Conservation (phyloP, 768 basidiomycete genomes). For the Tylopilus plumbeoviolaceoides region DNA sequence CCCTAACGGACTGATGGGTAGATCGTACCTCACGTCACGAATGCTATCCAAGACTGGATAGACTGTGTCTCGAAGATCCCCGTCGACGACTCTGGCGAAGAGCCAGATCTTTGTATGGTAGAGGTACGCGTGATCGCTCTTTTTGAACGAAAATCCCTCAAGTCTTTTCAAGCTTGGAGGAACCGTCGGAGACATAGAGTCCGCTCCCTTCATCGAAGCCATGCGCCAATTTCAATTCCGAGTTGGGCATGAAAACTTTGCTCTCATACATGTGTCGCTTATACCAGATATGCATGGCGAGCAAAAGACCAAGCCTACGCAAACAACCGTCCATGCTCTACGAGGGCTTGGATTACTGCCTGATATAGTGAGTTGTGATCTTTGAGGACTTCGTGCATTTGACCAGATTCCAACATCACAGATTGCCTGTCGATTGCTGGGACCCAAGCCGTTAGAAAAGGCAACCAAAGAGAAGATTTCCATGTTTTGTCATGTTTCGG, state of each 20-base stretch:
- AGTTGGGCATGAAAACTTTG: slow-evolving; percentile 94
- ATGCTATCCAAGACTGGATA: too few relatives aligned
- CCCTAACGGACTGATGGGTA: too few relatives aligned
- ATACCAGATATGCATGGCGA: slow-evolving; percentile 99
- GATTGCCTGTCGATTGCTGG: slow-evolving; percentile 91
- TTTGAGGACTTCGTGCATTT: not conserved
- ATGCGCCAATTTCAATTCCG: slow-evolving; percentile 99
- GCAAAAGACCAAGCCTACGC: slow-evolving; percentile 99
- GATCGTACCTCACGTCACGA: too few relatives aligned
- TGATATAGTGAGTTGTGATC: slow-evolving; percentile 63
- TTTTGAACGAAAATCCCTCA: slow-evolving; percentile 5
- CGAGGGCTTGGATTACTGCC: slow-evolving; percentile 89
- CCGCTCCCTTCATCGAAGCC: slow-evolving; percentile 95
- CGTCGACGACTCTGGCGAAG: too few relatives aligned
- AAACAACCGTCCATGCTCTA: too few relatives aligned
- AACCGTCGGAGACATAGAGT: slow-evolving; percentile 98
- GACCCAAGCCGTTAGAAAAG: slow-evolving; percentile 78
- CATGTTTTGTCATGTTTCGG: slow-evolving; percentile 96
- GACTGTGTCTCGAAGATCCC: too few relatives aligned
- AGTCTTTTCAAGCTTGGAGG: slow-evolving; percentile 73
- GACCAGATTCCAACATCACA: slow-evolving; percentile 25
- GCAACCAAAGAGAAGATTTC: slow-evolving; percentile 98
- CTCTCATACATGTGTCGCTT: slow-evolving; percentile 92
- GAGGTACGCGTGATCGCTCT: slow-evolving; percentile 55
- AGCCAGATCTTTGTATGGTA: slow-evolving; percentile 97